Evolutionary conservation across 768 basidiomycete species (phyloP), one percentile per base, ranked within the genome.

Genomic region (Termitomyces sp.): DNA sequence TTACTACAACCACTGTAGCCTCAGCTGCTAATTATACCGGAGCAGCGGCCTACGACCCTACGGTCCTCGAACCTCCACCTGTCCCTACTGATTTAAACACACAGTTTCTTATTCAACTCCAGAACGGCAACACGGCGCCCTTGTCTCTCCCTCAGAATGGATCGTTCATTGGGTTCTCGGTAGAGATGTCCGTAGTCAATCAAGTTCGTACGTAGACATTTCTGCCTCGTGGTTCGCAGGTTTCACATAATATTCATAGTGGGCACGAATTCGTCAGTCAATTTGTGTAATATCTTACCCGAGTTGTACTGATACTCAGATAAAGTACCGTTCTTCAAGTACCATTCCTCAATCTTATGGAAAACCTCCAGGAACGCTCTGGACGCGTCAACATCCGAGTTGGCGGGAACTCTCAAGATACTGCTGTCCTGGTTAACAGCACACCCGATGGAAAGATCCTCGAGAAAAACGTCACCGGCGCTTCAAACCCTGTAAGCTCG

Each of bases 361-460:
- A 80, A 2, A 87, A 88, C 61, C 71, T 93, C n/a, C 75, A 74
- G 51, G 74, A 81, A 59, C 77, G 90, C 21, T 79, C 81, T 3
- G 89, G 88, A 3, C 63, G 68, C 3, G 81, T 89, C 11, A 70
- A 77, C 9, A 68, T 91, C 22, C 81, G 90, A 51, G 73, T 92
- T 0, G 89, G 90, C n/a, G 90, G 90, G 42, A 92, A 92, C 68
- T 83, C 86, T 0, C 90, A 92, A 64, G 90, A 93, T 50, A 77
- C 74, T 1, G 85, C 83, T 2, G 64, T 70, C 6, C 65, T 83
- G 54, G 82, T 82, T 8, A 68, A 71, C 35, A 74, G 70, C 35
- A 77, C 83, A 8, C 65, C 77, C 0, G 75, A 82, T 56, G 74
- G 73, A 28, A 68, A 59, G 19, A 63, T 67, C 11, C 58, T 66